Evolutionary conservation across 176 grass and related monocot genomes (phyloP).

Genomic region (Oryza glaberrima): DNA sequence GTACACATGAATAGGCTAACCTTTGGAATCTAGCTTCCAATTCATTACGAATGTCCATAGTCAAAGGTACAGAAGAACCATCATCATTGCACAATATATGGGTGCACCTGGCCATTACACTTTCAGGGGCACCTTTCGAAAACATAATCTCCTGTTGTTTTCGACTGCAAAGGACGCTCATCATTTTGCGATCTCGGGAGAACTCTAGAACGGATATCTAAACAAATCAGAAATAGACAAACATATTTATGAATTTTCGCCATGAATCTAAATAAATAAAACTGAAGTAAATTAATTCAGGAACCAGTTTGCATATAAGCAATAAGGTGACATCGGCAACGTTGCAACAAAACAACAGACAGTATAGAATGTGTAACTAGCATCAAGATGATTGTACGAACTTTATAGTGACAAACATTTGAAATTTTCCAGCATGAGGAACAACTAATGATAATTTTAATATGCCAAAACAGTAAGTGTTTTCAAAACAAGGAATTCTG

Average conservation of each 20-base stretch:
- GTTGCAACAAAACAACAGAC: constrained; percentile 5
- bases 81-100: constrained; percentile 96
- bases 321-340: not conserved
- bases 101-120: constrained; percentile 82
- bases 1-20: constrained; percentile 47
- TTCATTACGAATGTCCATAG: constrained; percentile 79
- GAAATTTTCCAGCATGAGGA: constrained; percentile 7
- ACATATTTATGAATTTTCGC: constrained; percentile 35
- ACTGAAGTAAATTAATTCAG: not conserved
- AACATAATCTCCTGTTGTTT: constrained; percentile 99
- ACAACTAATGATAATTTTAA: constrained; percentile 2
- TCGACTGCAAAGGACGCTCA: constrained; percentile 96
- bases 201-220: constrained; percentile 94
- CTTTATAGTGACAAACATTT: not conserved
- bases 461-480: not conserved
- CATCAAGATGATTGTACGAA: constrained; percentile 7
- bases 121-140: constrained; percentile 98
- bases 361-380: not conserved
- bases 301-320: not conserved
- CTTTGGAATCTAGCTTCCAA: constrained; percentile 88
- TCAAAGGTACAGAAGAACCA: constrained; percentile 91
- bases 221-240: constrained; percentile 41
- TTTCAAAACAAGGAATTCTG: constrained; percentile 18
- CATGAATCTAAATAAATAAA: constrained; percentile 29
- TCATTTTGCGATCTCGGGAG: constrained; percentile 98